Conservation (phyloP, 192 early-diverging fungal genomes). For the Pilobolus umbonatus region DNA sequence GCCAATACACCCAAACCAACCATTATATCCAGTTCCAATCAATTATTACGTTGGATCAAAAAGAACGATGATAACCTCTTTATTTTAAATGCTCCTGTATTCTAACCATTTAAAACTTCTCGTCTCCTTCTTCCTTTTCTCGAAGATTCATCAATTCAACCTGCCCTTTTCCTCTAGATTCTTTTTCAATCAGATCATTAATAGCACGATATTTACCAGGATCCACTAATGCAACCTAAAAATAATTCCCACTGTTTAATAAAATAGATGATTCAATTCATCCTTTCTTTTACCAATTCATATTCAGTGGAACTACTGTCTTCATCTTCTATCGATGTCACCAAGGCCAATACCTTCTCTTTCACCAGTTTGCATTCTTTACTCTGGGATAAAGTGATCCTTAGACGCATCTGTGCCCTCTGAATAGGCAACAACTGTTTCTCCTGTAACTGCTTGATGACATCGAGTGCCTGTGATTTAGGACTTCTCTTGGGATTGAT, state of each 20-base stretch:
- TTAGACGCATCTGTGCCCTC: conserved; percentile 89
- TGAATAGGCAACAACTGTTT: conserved; percentile 87
- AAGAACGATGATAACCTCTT: conserved; percentile 72
- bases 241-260: background rate
- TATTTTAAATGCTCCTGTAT: conserved; percentile 69
- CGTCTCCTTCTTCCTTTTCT: conserved; percentile 69
- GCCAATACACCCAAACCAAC: conserved; percentile 56
- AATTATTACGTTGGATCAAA: conserved; percentile 71
- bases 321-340: conserved; percentile 71
- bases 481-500: conserved; percentile 84
- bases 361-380: conserved; percentile 90
- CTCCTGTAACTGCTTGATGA: conserved; percentile 89
- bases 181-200: conserved; percentile 76
- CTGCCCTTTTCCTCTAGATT: conserved; percentile 84
- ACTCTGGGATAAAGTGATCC: conserved; percentile 63
- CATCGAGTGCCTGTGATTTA: conserved; percentile 93
- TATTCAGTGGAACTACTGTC: conserved; percentile 75
- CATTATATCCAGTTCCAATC: conserved; percentile 61
- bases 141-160: conserved; percentile 83
- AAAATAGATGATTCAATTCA: background rate
- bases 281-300: conserved; percentile 62
- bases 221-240: conserved; percentile 77
- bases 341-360: conserved; percentile 60
- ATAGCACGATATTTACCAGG: conserved; percentile 88
- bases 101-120: conserved; percentile 47